Evolutionary conservation across 1,284 basidiomycete species (phyloP).

Genomic region (Ustilago trichophora): DNA sequence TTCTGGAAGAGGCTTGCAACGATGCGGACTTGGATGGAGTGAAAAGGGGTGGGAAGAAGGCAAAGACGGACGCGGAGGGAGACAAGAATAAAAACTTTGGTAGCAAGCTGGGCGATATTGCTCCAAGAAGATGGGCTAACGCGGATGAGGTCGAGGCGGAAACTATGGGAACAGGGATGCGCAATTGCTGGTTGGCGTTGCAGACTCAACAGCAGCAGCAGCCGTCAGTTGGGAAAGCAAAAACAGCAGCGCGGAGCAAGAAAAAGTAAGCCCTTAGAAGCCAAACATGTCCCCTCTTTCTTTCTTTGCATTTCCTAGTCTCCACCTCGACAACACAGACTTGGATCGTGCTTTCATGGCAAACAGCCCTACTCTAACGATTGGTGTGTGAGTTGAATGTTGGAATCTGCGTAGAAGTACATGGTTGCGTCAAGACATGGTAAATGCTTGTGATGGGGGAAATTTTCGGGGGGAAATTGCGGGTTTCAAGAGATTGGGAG

Average conservation of each 20-base stretch:
- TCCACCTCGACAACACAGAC: too few species aligned
- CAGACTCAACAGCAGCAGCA: slow-evolving; percentile 4
- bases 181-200: slow-evolving; percentile 41
- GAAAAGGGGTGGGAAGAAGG: background rate
- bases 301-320: too few species aligned
- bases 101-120: slow-evolving; percentile 9
- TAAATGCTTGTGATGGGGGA: slow-evolving; percentile 15
- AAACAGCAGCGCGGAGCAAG: background rate
- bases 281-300: too few species aligned
- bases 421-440: slow-evolving; percentile 23
- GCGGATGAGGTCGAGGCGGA: slow-evolving; percentile 40
- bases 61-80: background rate
- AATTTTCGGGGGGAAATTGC: background rate
- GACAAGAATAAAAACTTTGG: slow-evolving; percentile 41
- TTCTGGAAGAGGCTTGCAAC: background rate
- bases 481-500: background rate
- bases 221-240: background rate
- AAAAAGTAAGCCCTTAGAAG: too few species aligned
- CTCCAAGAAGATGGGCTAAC: slow-evolving; percentile 31
- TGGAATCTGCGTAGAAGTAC: slow-evolving; percentile 31
- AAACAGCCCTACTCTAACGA: too few species aligned
- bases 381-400: background rate
- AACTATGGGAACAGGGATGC: slow-evolving; percentile 56
- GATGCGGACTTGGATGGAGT: background rate
- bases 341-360: too few species aligned